Base-by-base conservation (phyloP, 1,284 basidiomycete genomes). In the Tylopilus orsonianus region DNA sequence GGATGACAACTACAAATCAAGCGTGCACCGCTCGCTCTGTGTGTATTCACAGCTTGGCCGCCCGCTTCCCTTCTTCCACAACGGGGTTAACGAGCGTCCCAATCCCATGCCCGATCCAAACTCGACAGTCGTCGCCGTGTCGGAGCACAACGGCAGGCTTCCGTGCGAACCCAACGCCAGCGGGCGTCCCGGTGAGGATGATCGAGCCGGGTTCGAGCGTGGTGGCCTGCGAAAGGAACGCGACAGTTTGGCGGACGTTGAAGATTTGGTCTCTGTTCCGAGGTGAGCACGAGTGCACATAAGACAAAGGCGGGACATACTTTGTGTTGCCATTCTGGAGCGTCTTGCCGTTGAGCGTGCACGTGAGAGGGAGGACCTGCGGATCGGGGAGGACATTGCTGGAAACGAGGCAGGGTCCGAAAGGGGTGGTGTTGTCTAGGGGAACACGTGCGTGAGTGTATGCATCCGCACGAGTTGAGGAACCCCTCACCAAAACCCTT, bases 151-250 rank as follows among this genome's bases (percentile, higher is more conserved):
- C 48, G 1, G 83, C 77, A 0, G 89, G 87, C 38, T 82, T 80
- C 60, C 77, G 78, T 34, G 83, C 83, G 56, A 86, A 90, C 0
- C 91, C 91, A 26, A 93, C 87, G 20, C 89, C 84, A 53, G 78
- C 82, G 0, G 86, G 86, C 1, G 87, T 87, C 3, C 85, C 87
- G 40, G 90, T 93, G 58, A 91, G 77, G 58, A 94, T 88, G 53
- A 94, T 72, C 0, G 86, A 84, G 1, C 93, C 93, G 0, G 89
- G 81, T 52, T 83, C 79, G 20, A 97, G 80, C 0, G 93, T 96
- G 4, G 91, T 92, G 1, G 87, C 92, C 62, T 91, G 85, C 0
- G 90, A 92, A 29, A 94, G 78, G 74, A 84, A 88, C 0, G 90
- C 75, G 44, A 94, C 74, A 0, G 87, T 86, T 56, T 83, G 76